Conservation (phyloP, 768 basidiomycete species). For the Rhodotorula graminis region DNA sequence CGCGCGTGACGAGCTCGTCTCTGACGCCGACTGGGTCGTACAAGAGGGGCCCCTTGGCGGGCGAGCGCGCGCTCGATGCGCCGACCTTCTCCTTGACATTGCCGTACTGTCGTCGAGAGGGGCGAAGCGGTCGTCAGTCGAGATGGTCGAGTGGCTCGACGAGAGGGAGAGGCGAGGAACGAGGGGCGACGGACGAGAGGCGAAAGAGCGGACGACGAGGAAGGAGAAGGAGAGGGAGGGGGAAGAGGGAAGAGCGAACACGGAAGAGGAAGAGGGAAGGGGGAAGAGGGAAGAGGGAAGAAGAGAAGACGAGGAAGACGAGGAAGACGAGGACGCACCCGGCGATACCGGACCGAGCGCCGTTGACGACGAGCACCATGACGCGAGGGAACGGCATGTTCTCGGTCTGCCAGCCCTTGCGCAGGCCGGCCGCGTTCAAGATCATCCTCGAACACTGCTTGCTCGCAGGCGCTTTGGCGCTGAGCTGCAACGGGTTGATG, state of each 20-base stretch:
- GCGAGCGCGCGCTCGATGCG: conserved; percentile 57
- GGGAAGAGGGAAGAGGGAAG: no score
- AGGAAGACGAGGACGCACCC: neutral
- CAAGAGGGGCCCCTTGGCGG: conserved; percentile 58
- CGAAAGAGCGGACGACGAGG: no score
- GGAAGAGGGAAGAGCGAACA: no score
- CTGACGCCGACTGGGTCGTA: conserved; percentile 62
- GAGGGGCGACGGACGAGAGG: no score
- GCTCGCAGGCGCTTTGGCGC: conserved; percentile 41
- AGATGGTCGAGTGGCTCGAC: no score
- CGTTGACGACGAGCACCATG: conserved; percentile 46
- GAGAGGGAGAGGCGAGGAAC: no score
- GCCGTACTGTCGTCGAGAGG: conserved; percentile 12
- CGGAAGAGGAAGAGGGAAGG: no score
- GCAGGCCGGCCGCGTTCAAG: conserved; percentile 44
- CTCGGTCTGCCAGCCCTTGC: conserved; percentile 47
- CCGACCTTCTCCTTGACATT: conserved; percentile 55
- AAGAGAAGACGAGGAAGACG: no score
- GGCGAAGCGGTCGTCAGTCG: no score
- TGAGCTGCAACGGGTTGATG: conserved; percentile 28
- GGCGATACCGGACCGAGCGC: conserved; percentile 25
- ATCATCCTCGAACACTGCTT: conserved; percentile 49
- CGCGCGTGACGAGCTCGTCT: conserved; percentile 63
- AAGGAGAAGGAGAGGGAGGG: no score
- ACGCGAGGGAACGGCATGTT: conserved; percentile 45